Evolutionary conservation across 108 stramenopile species (phyloP).

Genomic region (Aurantiochytrium sp.): DNA sequence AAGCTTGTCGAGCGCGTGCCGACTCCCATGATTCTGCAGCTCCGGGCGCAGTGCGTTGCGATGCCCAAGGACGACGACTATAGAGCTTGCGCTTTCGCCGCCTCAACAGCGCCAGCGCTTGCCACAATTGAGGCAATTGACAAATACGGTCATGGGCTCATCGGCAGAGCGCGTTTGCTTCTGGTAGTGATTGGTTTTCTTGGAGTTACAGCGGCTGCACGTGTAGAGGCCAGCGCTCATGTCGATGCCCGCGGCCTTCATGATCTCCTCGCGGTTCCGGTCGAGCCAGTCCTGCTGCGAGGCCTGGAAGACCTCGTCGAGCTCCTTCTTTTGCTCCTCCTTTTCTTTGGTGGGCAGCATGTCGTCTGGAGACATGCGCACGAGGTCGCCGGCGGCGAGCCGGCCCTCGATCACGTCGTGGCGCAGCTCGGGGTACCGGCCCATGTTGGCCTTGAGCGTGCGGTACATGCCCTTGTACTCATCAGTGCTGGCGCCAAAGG

Average conservation of each 20-base stretch:
- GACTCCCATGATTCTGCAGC: no score
- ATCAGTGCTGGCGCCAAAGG: not conserved
- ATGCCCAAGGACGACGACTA: no score
- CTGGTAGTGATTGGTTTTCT: slow-evolving; percentile 89
- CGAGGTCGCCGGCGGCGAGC: not conserved
- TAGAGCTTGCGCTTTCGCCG: no score
- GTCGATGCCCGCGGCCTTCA: slow-evolving; percentile 51
- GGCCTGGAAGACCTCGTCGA: slow-evolving; percentile 23
- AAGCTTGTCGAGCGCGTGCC: no score
- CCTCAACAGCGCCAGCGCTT: slow-evolving; percentile 64
- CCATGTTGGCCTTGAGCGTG: not conserved
- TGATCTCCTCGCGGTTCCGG: slow-evolving; percentile 52
- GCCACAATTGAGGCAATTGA: slow-evolving; percentile 82
- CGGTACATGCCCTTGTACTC: not conserved
- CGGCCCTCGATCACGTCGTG: not conserved
- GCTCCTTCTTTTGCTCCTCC: not conserved
- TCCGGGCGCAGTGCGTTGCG: no score
- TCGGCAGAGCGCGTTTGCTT: slow-evolving; percentile 97
- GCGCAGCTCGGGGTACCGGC: not conserved
- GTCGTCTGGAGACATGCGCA: not conserved
- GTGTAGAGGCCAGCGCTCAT: slow-evolving; percentile 68
- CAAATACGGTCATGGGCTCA: slow-evolving; percentile 99
- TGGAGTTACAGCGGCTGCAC: slow-evolving; percentile 88
- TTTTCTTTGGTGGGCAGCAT: not conserved
- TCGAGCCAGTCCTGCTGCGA: slow-evolving; percentile 50